A percentile compares a stretch with the other conserved stretches of the same genome.
phyloP scores from a whole-genome alignment of 768 basidiomycete species.

The Ramaria sp. region DNA sequence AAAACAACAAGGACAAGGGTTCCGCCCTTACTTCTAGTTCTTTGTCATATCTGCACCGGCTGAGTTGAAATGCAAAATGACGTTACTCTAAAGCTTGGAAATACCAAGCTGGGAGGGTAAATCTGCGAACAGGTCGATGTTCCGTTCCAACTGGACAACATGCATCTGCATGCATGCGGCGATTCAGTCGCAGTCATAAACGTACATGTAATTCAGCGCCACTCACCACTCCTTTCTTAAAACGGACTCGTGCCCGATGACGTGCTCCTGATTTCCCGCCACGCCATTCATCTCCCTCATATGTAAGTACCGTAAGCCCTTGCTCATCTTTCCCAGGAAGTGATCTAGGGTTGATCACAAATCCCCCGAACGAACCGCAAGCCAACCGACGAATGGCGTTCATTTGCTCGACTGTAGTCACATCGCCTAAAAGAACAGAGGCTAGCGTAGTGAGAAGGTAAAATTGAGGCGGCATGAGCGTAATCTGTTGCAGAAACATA shows the following conservation, averaged over 20 bases:
- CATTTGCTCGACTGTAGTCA: constrained; percentile 35
- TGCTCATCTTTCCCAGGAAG: constrained; percentile 29
- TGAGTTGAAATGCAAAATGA: neutral
- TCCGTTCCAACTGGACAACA: constrained; percentile 5
- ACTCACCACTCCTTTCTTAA: constrained; percentile 43
- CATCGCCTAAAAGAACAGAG: constrained; percentile 33
- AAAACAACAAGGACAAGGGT: neutral
- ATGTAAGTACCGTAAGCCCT: constrained; percentile 42
- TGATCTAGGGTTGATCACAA: constrained; percentile 45
- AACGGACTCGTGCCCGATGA: constrained; percentile 45
- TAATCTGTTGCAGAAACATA: constrained; percentile 24
- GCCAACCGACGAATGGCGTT: constrained; percentile 37
- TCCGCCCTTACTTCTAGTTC: neutral
- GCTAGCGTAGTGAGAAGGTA: constrained; percentile 58
- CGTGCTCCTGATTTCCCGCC: constrained; percentile 49
- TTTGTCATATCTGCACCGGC: too few relatives aligned
- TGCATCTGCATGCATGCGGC: neutral
- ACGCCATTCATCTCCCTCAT: constrained; percentile 61
- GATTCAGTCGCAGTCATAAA: neutral
- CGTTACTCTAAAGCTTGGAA: neutral
- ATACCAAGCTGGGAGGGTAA: neutral
- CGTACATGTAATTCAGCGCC: neutral
- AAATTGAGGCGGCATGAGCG: constrained; percentile 65
- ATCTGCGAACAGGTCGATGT: constrained; percentile 1
- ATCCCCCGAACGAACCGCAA: constrained; percentile 43